phyloP scores from a whole-genome alignment of 192 early-diverging fungal species.

The Podila epigama region DNA sequence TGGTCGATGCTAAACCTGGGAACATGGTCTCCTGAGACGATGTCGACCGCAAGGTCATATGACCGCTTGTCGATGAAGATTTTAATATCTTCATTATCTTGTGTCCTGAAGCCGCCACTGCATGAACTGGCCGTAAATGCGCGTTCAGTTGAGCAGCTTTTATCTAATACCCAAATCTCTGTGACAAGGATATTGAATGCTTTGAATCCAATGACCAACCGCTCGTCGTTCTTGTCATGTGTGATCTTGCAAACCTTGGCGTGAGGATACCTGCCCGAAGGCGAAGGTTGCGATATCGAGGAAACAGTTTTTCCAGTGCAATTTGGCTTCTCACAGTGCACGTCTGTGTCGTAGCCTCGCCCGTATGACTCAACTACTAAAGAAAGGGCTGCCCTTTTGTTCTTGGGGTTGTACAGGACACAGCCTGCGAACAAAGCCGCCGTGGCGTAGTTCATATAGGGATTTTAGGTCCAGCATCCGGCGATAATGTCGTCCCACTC shows the following conservation, averaged over 20 bases:
- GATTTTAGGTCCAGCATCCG: conserved; percentile 12
- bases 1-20: conserved; percentile 5
- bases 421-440: conserved; percentile 8
- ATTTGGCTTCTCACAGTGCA: conserved; percentile 10
- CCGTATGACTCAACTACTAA: conserved; percentile 17
- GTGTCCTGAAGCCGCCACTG: conserved; percentile 5
- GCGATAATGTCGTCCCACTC: conserved; percentile 18
- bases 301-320: conserved; percentile 7
- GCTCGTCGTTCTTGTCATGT: conserved; percentile 17
- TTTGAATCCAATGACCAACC: conserved; percentile 13
- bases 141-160: conserved; percentile 7
- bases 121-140: no score
- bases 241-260: conserved; percentile 1
- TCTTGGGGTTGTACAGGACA: conserved; percentile 5
- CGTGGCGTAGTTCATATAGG: conserved; percentile 6
- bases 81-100: conserved; percentile 4
- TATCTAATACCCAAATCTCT: conserved; percentile 18
- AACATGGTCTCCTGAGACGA: conserved; percentile 1
- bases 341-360: conserved; percentile 3
- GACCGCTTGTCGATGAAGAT: conserved; percentile 17
- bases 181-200: conserved; percentile 16
- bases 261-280: conserved; percentile 6
- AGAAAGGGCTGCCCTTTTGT: not conserved
- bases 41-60: conserved; percentile 4
- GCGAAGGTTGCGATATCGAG: conserved; percentile 4